Percentiles rank a stretch among this genome's conserved stretches.
phyloP scores from a whole-genome alignment of 805 yeast genomes.

The Ogataea degrootiae region DNA sequence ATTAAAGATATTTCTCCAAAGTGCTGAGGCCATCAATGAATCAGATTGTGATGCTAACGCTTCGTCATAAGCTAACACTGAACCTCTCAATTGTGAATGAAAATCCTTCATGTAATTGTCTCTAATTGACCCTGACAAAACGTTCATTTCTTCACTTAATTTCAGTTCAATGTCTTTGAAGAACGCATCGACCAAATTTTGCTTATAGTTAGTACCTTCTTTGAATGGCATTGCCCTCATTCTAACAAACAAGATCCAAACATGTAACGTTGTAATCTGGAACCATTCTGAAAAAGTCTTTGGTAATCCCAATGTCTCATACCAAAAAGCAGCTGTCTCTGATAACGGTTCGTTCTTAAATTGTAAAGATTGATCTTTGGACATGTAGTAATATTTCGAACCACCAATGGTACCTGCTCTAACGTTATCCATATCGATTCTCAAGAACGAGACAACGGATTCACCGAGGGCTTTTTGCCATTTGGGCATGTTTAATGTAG shows the following conservation, averaged over 20 bases:
- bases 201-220: conserved; percentile 86
- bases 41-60: conserved; percentile 73
- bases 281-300: conserved; percentile 93
- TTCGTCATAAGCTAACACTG: conserved; percentile 88
- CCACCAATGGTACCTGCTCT: conserved; percentile 96
- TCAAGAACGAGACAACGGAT: conserved; percentile 52
- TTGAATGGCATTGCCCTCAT: conserved; percentile 96
- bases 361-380: conserved; percentile 79
- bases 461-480: conserved; percentile 63
- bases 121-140: conserved; percentile 72
- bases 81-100: conserved; percentile 85
- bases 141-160: conserved; percentile 80
- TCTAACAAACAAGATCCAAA: conserved; percentile 90
- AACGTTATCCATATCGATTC: conserved; percentile 85
- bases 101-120: conserved; percentile 86
- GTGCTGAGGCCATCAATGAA: conserved; percentile 68
- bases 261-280: conserved; percentile 84
- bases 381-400: conserved; percentile 76
- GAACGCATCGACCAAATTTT: conserved; percentile 81
- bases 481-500: conserved; percentile 33
- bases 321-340: conserved; percentile 76
- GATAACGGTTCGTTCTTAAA: conserved; percentile 69
- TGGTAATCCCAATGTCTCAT: conserved; percentile 77
- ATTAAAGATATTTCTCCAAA: conserved; percentile 89
- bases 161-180: conserved; percentile 88